phyloP scores from a whole-genome alignment of 345 rosid genomes.

The Salix viminalis region DNA sequence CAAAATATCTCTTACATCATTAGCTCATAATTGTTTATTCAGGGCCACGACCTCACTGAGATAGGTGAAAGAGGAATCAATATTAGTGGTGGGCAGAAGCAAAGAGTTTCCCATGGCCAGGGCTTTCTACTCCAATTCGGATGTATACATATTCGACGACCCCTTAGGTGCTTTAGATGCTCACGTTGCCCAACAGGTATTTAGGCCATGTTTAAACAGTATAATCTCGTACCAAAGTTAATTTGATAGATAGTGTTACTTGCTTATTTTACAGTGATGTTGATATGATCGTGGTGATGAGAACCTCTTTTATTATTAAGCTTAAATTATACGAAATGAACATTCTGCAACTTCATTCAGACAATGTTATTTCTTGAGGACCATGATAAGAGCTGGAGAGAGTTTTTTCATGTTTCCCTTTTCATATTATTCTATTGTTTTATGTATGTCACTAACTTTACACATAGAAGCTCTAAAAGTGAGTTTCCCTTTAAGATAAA shows the following conservation, averaged over 20 bases:
- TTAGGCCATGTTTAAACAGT: background rate
- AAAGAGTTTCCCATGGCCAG: conserved; percentile 32
- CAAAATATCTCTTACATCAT: background rate
- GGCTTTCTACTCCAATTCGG: conserved; percentile 29
- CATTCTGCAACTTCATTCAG: background rate
- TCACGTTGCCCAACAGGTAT: conserved; percentile 30
- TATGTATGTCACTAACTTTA: background rate
- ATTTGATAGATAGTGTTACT: background rate
- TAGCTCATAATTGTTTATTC: conserved; percentile 20
- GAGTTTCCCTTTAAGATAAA: background rate
- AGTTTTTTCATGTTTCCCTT: background rate
- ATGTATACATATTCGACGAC: conserved; percentile 30
- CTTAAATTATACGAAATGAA: background rate
- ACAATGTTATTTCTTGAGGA: background rate
- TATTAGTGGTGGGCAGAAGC: conserved; percentile 36
- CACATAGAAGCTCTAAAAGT: background rate
- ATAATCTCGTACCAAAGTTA: background rate
- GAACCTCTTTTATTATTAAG: background rate
- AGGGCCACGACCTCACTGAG: conserved; percentile 66
- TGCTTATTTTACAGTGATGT: background rate
- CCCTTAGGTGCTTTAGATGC: conserved; percentile 36
- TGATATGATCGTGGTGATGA: background rate
- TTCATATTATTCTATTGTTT: background rate
- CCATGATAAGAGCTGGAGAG: background rate
- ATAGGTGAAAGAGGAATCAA: conserved; percentile 37